A percentile compares a stretch with the other conserved stretches of the same genome.
Evolutionary conservation across 2,329 filamentous ascomycete species (phyloP).

Genomic region (Calonectria pauciramosa): DNA sequence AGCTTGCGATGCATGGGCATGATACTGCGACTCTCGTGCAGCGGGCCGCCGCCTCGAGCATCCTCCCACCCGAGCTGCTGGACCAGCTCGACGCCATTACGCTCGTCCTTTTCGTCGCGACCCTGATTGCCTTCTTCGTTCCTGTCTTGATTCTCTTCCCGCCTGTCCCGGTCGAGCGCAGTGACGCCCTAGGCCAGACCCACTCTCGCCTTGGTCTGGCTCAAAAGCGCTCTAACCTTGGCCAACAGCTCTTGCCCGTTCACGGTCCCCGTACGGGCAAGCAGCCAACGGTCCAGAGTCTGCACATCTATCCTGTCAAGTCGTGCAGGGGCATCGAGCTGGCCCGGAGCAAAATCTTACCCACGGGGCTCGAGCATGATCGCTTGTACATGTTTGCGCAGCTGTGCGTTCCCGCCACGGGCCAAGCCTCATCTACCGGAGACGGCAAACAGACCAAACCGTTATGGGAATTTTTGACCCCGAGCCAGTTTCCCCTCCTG

Average conservation of each 20-base stretch:
- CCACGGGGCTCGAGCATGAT: slow-evolving; percentile 82
- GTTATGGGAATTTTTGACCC: slow-evolving; percentile 80
- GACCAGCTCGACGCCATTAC: slow-evolving; percentile 47
- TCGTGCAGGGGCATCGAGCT: slow-evolving; percentile 85
- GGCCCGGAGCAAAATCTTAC: slow-evolving; percentile 71
- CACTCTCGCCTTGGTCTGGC: slow-evolving; percentile 63
- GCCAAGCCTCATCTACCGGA: slow-evolving; percentile 5
- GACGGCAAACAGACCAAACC: slow-evolving; percentile 52
- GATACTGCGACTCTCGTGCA: slow-evolving; percentile 29
- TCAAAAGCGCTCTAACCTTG: slow-evolving; percentile 54
- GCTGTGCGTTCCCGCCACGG: slow-evolving; percentile 38
- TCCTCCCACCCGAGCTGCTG: slow-evolving; percentile 38
- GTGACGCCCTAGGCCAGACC: slow-evolving; percentile 68
- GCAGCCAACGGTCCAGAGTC: slow-evolving; percentile 64
- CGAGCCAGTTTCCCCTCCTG: slow-evolving; percentile 77
- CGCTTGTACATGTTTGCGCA: slow-evolving; percentile 88
- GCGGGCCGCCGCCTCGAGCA: slow-evolving; percentile 36
- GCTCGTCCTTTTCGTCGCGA: slow-evolving; percentile 58
- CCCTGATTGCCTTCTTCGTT: slow-evolving; percentile 64
- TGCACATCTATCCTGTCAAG: slow-evolving; percentile 88
- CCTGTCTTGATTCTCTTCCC: slow-evolving; percentile 69
- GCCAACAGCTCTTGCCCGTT: slow-evolving; percentile 39
- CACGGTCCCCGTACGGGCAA: slow-evolving; percentile 39
- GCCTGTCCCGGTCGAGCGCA: slow-evolving; percentile 64
- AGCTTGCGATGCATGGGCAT: slow-evolving; percentile 32